Evolutionary conservation across 176 grass and related monocot genomes (phyloP).

Genomic region (Zoysia pacifica): DNA sequence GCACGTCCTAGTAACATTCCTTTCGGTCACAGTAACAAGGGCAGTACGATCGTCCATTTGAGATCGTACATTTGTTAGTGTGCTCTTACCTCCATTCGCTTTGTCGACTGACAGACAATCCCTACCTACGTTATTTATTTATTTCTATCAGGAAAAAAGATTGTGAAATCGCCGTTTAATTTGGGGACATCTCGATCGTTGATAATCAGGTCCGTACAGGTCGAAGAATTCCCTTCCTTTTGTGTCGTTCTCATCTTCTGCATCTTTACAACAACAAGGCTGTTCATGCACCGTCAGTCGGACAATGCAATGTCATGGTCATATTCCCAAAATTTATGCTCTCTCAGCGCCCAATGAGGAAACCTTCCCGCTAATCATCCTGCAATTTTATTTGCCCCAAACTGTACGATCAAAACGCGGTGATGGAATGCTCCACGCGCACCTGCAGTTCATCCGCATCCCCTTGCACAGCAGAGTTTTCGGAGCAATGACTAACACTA

Average conservation of each 20-base stretch:
- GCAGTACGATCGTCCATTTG: not conserved
- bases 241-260: not conserved
- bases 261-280: not conserved
- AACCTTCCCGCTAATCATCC: not conserved
- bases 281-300: not conserved
- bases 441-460: not conserved
- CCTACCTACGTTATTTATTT: not conserved
- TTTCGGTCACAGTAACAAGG: constrained; percentile 26
- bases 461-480: not conserved
- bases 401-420: not conserved
- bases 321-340: not conserved
- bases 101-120: not conserved
- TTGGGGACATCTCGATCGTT: not conserved
- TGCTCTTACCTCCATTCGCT: not conserved
- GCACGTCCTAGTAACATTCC: constrained; percentile 34
- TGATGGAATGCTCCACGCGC: not conserved
- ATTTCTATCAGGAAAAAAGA: not conserved
- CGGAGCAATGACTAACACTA: not conserved
- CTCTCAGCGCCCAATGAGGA: not conserved
- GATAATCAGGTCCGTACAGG: not conserved
- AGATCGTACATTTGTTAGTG: not conserved
- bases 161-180: not conserved
- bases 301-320: not conserved
- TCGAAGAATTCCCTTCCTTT: not conserved
- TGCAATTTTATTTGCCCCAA: not conserved